These are phyloP conservation scores for Dalbergia oliveri DNA, from an alignment of 306 rosid species.

Conservation along the genomic window DNA sequence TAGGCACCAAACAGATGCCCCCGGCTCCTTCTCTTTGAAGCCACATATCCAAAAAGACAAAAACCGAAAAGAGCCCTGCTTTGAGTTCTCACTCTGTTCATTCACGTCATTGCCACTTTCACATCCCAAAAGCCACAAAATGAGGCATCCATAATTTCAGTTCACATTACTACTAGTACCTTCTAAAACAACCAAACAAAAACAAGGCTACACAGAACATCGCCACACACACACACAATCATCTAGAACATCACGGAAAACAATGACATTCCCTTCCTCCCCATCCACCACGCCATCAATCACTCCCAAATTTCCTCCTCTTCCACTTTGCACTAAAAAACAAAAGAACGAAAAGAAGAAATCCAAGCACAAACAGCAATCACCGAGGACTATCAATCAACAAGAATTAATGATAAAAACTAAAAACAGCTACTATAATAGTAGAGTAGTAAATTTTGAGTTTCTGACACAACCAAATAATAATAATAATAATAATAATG, in stretches of 20 bases:
- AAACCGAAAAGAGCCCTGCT: constrained; percentile 12
- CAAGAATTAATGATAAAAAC: background rate
- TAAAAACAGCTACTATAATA: no score
- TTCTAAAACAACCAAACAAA: constrained; percentile 23
- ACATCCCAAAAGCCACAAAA: constrained; percentile 16
- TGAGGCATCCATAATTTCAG: constrained; percentile 31
- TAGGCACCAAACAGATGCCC: constrained; percentile 32
- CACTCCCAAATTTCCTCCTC: background rate
- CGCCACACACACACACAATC: background rate
- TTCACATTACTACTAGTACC: constrained; percentile 12
- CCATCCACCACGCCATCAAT: constrained; percentile 3
- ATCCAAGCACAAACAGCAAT: background rate
- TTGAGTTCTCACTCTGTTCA: background rate
- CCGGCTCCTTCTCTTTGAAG: constrained; percentile 31
- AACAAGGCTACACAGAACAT: background rate
- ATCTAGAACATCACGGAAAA: background rate
- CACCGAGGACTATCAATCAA: background rate
- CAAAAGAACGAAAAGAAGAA: background rate
- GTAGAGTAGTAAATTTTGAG: no score
- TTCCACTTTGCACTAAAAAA: background rate
- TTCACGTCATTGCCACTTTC: background rate
- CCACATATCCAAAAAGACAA: constrained; percentile 48
- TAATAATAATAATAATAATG: constrained; percentile 3
- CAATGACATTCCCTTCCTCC: background rate
- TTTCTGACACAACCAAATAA: constrained; percentile 21